A percentile compares a stretch with the other conserved stretches of the same genome.
phyloP scores from a whole-genome alignment of 208 protist genomes.

The Strigomonas galati region DNA sequence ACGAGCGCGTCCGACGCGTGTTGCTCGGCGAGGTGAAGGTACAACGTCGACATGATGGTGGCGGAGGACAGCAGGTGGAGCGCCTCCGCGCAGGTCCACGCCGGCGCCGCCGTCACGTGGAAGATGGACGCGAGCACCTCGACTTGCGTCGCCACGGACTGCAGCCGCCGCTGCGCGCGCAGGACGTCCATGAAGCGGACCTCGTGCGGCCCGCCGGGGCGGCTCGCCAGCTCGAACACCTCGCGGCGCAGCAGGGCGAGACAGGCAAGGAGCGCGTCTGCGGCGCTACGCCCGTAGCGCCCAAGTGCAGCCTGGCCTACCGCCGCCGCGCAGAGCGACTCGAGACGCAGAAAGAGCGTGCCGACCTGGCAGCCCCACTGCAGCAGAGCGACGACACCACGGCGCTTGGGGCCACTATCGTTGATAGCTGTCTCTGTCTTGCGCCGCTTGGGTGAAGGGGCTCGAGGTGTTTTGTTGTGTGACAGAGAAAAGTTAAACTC shows the following conservation, averaged over 20 bases:
- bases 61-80: constrained; percentile 50
- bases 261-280: constrained; percentile 40
- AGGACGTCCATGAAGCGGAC: constrained; percentile 60
- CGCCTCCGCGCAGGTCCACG: constrained; percentile 25
- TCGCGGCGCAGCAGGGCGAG: constrained; percentile 44
- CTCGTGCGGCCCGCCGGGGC: constrained; percentile 39
- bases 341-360: constrained; percentile 64
- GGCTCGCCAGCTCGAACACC: constrained; percentile 41
- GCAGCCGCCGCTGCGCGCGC: constrained; percentile 41
- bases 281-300: constrained; percentile 66
- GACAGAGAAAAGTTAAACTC: background rate
- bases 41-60: constrained; percentile 50
- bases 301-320: constrained; percentile 52
- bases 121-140: constrained; percentile 55
- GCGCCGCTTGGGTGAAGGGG: constrained; percentile 7
- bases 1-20: background rate
- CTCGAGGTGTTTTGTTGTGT: too few relatives aligned
- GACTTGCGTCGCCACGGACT: constrained; percentile 33
- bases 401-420: background rate
- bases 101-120: constrained; percentile 19
- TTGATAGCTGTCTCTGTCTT: background rate
- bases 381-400: constrained; percentile 42
- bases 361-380: constrained; percentile 65
- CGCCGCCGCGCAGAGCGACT: constrained; percentile 45
- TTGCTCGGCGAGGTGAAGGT: constrained; percentile 29